Evolutionary conservation across 176 grass and related monocot species (phyloP).

Genomic region (Otatea glauca): DNA sequence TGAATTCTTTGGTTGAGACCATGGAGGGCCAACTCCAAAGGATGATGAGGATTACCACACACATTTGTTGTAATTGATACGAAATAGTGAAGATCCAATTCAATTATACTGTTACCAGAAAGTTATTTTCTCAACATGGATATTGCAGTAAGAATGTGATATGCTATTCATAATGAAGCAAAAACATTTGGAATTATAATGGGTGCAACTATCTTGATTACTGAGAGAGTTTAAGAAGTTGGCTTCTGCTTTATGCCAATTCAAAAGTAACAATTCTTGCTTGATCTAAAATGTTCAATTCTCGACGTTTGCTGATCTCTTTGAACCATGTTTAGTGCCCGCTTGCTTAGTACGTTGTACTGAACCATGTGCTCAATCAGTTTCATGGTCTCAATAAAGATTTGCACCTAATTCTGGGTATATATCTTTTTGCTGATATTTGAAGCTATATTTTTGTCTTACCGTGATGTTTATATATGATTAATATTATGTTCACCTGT

Average conservation of each 20-base stretch:
- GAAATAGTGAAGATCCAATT: slow-evolving; percentile 4
- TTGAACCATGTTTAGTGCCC: slow-evolving; percentile 77
- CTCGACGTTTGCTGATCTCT: slow-evolving; percentile 64
- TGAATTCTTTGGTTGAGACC: not conserved
- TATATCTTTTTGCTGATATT: slow-evolving; percentile 6
- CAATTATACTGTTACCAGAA: not conserved
- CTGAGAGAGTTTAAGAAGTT: slow-evolving; percentile 29
- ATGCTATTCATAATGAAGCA: slow-evolving; percentile 12
- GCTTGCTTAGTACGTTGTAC: slow-evolving; percentile 64
- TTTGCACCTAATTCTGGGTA: slow-evolving; percentile 84
- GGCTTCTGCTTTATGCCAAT: slow-evolving; percentile 14
- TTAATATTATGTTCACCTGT: not conserved
- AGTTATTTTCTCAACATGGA: not conserved
- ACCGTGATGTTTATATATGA: not conserved
- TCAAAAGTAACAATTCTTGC: slow-evolving; percentile 16
- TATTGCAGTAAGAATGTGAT: slow-evolving; percentile 4
- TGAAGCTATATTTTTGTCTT: not conserved
- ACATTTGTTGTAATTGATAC: not conserved
- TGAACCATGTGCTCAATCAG: slow-evolving; percentile 69
- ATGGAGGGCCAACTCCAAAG: not conserved
- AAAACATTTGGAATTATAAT: no score
- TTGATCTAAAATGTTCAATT: slow-evolving; percentile 26
- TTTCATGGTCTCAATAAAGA: slow-evolving; percentile 87
- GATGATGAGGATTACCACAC: not conserved
- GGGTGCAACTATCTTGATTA: slow-evolving; percentile 19